These are phyloP conservation scores for Apiospora arundinis DNA, from an alignment of 2,329 filamentous ascomycete species.

Conservation along the genomic window DNA sequence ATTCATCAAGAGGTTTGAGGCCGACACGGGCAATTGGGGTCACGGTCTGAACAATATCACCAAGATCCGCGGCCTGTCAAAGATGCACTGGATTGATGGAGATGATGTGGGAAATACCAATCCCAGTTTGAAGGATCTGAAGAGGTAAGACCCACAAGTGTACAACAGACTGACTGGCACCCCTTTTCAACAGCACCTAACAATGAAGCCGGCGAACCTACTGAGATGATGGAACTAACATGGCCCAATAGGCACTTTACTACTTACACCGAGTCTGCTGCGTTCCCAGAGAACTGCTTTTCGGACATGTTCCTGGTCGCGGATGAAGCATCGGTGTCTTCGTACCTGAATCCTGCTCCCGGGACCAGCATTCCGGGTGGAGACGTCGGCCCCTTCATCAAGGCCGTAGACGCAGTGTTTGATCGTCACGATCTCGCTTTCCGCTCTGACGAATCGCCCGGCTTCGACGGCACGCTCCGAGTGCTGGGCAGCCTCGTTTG, in stretches of 20 bases:
- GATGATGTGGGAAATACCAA: neutral
- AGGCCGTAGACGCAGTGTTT: slow-evolving; percentile 33
- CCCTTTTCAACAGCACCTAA: neutral
- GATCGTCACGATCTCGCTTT: slow-evolving; percentile 26
- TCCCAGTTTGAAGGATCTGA: slow-evolving; percentile 14
- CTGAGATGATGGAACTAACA: neutral
- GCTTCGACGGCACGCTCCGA: slow-evolving; percentile 36
- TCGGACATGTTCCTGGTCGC: slow-evolving; percentile 25
- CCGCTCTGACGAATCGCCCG: slow-evolving; percentile 31
- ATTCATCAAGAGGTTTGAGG: slow-evolving; percentile 36
- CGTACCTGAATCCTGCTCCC: slow-evolving; percentile 28
- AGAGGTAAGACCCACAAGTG: slow-evolving; percentile 19
- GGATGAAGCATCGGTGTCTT: slow-evolving; percentile 23
- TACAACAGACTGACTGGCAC: neutral
- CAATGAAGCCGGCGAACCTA: neutral
- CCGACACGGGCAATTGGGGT: slow-evolving; percentile 36
- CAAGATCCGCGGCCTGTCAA: slow-evolving; percentile 17
- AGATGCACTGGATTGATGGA: slow-evolving; percentile 24
- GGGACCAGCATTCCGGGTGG: slow-evolving; percentile 26
- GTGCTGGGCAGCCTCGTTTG: slow-evolving; percentile 39
- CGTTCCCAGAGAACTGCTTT: neutral
- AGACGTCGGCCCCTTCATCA: slow-evolving; percentile 33
- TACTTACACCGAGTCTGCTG: slow-evolving; percentile 8
- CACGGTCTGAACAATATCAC: slow-evolving; percentile 20
- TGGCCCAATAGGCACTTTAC: slow-evolving; percentile 1